Conservation (phyloP, 192 early-diverging fungal genomes). For the Chytriomyces sp. region DNA sequence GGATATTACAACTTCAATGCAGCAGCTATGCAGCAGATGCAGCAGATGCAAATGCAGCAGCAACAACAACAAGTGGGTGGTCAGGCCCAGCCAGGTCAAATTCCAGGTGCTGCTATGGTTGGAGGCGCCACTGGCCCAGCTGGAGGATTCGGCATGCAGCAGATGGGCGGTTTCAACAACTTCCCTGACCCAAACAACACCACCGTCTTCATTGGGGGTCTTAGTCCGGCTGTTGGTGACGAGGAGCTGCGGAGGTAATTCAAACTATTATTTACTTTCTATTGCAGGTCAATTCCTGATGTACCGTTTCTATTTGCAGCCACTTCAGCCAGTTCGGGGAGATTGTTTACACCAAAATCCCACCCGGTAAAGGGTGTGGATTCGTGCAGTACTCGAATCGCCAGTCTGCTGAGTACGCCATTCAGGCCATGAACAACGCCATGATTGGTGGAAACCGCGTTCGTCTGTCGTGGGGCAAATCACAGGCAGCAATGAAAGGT, state of each 20-base stretch:
- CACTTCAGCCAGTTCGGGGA: constrained; percentile 89
- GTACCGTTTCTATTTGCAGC: constrained; percentile 34
- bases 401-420: constrained; percentile 85
- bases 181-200: constrained; percentile 89
- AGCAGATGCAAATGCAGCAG: constrained; percentile 20
- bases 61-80: constrained; percentile 17
- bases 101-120: not conserved
- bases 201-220: constrained; percentile 96
- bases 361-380: constrained; percentile 91
- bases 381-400: constrained; percentile 91
- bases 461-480: constrained; percentile 75
- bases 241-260: constrained; percentile 74
- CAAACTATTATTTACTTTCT: not conserved
- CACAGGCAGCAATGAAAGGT: constrained; percentile 48
- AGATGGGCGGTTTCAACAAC: constrained; percentile 36
- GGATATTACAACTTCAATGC: constrained; percentile 23
- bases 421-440: constrained; percentile 87
- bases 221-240: constrained; percentile 81
- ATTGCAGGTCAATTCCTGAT: not conserved
- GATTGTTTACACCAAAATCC: constrained; percentile 93
- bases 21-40: constrained; percentile 34
- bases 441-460: constrained; percentile 78
- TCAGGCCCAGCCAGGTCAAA: not conserved
- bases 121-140: not conserved
- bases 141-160: constrained; percentile 9